Percentiles rank a stretch among this genome's conserved stretches.
Evolutionary conservation across 345 rosid genomes (phyloP).

Genomic region (Eucalyptus sp.): DNA sequence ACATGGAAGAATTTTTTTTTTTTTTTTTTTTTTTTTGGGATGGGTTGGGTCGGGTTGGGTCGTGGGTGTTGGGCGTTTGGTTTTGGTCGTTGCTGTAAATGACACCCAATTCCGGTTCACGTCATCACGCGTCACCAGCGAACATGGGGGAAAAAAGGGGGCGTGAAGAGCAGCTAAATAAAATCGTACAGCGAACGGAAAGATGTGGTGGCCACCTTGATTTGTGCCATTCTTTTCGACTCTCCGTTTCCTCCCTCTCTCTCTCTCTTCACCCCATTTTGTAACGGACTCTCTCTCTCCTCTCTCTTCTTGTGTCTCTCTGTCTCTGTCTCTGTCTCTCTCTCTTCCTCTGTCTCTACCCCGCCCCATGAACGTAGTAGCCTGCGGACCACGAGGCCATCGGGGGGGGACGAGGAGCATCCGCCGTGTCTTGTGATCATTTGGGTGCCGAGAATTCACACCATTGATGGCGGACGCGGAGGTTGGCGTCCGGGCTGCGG

Average conservation of each 20-base stretch:
- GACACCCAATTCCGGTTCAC: neutral
- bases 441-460: neutral
- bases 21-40: fast-evolving
- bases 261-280: neutral
- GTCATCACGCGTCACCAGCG: neutral
- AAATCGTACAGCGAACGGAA: neutral
- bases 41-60: neutral
- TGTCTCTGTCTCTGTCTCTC: neutral
- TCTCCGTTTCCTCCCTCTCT: neutral
- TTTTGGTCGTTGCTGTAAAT: neutral
- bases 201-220: neutral
- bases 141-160: neutral
- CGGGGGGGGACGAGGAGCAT: neutral
- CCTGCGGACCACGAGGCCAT: neutral
- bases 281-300: neutral
- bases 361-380: neutral
- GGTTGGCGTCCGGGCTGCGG: neutral
- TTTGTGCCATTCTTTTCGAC: neutral
- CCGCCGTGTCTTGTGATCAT: neutral
- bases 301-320: neutral
- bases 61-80: neutral
- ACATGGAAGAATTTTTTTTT: neutral
- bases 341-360: neutral
- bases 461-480: neutral
- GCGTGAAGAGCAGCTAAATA: neutral